phyloP scores from a whole-genome alignment of 768 basidiomycete species.

The Butyriboletus loyo region DNA sequence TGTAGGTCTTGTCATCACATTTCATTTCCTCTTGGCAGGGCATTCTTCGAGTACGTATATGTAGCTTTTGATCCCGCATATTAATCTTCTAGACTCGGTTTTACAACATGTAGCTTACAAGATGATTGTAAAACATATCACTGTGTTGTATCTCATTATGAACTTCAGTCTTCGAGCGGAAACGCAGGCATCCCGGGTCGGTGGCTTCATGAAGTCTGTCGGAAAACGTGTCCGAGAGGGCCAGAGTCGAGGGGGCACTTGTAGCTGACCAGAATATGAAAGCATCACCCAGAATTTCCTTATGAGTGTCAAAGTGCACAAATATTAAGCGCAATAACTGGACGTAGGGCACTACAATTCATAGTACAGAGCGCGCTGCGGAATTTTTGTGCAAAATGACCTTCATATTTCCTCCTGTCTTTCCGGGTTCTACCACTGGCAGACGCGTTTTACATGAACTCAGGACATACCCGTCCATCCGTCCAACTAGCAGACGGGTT shows the following conservation, averaged over 20 bases:
- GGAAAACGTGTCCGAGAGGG: neutral
- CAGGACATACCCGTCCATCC: no score
- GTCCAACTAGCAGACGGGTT: slow-evolving; percentile 1
- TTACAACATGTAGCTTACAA: neutral
- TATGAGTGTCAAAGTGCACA: no score
- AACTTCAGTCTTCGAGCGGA: neutral
- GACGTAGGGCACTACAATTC: no score
- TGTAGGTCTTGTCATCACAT: neutral
- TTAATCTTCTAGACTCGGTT: neutral
- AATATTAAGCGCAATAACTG: no score
- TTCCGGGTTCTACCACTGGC: no score
- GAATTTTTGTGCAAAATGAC: no score
- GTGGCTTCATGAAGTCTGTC: neutral
- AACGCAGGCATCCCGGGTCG: neutral
- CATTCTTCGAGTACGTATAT: neutral
- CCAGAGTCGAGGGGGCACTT: neutral
- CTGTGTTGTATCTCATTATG: neutral
- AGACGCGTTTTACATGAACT: no score
- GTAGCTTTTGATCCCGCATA: neutral
- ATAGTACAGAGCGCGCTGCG: no score
- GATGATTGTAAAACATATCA: neutral
- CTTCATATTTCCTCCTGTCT: no score
- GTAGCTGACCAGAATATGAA: neutral
- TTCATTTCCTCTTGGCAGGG: neutral
- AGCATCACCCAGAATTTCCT: neutral